A percentile compares a stretch with the other conserved stretches of the same genome.
These are phyloP conservation scores for Trypanosoma congolense DNA, from an alignment of 208 protist genomes.

Conservation along the genomic window DNA sequence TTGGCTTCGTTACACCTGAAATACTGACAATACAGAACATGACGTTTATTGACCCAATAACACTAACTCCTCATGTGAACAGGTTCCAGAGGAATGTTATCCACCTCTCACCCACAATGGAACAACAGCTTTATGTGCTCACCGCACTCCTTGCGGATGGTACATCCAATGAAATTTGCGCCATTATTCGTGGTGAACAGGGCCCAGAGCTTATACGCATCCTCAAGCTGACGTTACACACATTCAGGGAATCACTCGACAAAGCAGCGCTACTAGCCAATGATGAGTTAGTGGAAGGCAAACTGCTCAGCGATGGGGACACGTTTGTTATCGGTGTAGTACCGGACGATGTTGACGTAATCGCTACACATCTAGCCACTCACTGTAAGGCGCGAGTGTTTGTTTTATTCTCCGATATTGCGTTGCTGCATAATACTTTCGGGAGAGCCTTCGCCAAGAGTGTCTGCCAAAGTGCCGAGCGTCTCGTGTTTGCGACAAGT, in stretches of 20 bases:
- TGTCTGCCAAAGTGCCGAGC: conserved; percentile 9
- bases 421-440: conserved; percentile 26
- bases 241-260: too few species aligned
- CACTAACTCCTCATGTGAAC: neutral
- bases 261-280: too few species aligned
- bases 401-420: conserved; percentile 31
- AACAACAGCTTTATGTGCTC: conserved; percentile 3
- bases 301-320: too few species aligned
- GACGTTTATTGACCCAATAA: conserved; percentile 2
- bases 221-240: too few species aligned
- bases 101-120: neutral
- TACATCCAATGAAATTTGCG: neutral
- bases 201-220: neutral
- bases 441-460: conserved; percentile 13
- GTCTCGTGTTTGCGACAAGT: conserved; percentile 35
- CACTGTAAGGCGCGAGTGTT: conserved; percentile 20
- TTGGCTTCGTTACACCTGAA: neutral
- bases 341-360: conserved; percentile 11
- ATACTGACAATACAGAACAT: neutral
- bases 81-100: neutral
- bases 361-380: conserved; percentile 15
- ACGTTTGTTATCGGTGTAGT: conserved; percentile 20
- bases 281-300: too few species aligned
- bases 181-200: conserved; percentile 1
- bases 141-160: neutral